These are phyloP conservation scores for Colletotrichum neosansevieriae DNA, from an alignment of 2,329 filamentous ascomycete genomes.

Conservation along the genomic window DNA sequence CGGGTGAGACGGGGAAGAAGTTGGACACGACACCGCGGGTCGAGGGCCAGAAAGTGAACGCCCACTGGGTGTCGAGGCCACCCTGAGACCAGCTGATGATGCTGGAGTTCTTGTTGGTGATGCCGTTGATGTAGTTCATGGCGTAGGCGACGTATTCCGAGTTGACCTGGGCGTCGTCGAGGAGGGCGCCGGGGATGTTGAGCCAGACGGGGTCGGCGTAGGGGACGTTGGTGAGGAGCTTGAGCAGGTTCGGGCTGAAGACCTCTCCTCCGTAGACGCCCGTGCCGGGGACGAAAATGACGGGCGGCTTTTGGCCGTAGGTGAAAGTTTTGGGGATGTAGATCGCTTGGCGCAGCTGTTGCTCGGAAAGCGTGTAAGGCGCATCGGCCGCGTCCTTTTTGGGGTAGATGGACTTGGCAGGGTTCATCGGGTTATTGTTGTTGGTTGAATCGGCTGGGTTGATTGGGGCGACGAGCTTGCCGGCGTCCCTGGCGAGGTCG, in stretches of 20 bases:
- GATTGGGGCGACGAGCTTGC: conserved; percentile 24
- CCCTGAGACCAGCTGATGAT: conserved; percentile 69
- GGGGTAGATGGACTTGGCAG: conserved; percentile 49
- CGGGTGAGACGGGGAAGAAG: conserved; percentile 64
- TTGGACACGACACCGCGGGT: conserved; percentile 58
- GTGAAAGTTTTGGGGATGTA: conserved; percentile 63
- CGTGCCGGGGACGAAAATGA: conserved; percentile 67
- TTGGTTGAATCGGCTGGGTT: conserved; percentile 15
- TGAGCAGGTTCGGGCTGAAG: conserved; percentile 61
- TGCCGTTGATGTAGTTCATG: conserved; percentile 65
- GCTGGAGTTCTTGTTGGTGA: conserved; percentile 54
- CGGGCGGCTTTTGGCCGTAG: conserved; percentile 57
- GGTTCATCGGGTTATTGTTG: conserved; percentile 27
- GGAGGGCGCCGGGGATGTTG: conserved; percentile 62
- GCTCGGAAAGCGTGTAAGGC: conserved; percentile 60
- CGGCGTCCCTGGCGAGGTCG: conserved; percentile 10
- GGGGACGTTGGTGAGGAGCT: conserved; percentile 55
- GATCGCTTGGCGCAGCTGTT: conserved; percentile 61
- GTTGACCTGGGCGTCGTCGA: conserved; percentile 63
- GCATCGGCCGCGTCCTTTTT: conserved; percentile 56
- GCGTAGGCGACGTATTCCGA: conserved; percentile 69
- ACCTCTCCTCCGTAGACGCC: conserved; percentile 59
- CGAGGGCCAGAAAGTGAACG: conserved; percentile 68
- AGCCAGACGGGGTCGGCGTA: conserved; percentile 66
- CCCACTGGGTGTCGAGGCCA: conserved; percentile 67